Base-by-base conservation (phyloP, 768 basidiomycete species). In the Boletus subparvulus region DNA sequence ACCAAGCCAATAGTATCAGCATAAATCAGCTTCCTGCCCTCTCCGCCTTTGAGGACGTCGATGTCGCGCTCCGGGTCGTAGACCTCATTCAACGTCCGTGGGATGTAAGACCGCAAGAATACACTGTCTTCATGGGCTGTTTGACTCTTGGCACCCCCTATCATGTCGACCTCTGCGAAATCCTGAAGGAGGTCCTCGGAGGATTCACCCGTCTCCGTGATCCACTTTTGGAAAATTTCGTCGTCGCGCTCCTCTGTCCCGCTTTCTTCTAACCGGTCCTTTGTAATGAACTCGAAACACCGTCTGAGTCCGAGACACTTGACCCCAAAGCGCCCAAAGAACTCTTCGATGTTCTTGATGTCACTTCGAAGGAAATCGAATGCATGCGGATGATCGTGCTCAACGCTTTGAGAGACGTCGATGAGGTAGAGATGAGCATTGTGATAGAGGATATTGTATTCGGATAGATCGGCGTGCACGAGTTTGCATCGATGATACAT, bases 321-420 rank as follows among this genome's bases (percentile, higher is more conserved):
- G 48, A 92, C 88, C 0, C 90, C 92, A 19, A 85, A 80, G 60
- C 85, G 78, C 6, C 82, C 80, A 70, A 98, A 99, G 72, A 90
- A 99, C 36, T 94, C 95, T 57, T 97, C 94, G 42, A 94, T 79
- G 69, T 99, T 98, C 63, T 85, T 86, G 48, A 99, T 82, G 72
- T 99, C 97, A 44, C 81, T 86, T 28, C 95, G 87, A 37, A 99
- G 80, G 74, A 99, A 99, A 72, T 99, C 96, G 69, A 94, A 98
- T 0, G 97, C 93, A 30, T 88, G 80, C 0, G 96, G 97, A 65
- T 99, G 97, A 72, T 98, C 96, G 68, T 98, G 95, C 65, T 99
- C 97, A 36, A 99, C 95, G 60, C 93, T 95, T 70, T 99, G 97
- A 1, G 95, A 97, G 56, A 99, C 97, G 71, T 99, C 97, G 74